These are phyloP conservation scores for Amborella trichopoda DNA, from an alignment of 164 flowering plant genomes.

Conservation along the genomic window DNA sequence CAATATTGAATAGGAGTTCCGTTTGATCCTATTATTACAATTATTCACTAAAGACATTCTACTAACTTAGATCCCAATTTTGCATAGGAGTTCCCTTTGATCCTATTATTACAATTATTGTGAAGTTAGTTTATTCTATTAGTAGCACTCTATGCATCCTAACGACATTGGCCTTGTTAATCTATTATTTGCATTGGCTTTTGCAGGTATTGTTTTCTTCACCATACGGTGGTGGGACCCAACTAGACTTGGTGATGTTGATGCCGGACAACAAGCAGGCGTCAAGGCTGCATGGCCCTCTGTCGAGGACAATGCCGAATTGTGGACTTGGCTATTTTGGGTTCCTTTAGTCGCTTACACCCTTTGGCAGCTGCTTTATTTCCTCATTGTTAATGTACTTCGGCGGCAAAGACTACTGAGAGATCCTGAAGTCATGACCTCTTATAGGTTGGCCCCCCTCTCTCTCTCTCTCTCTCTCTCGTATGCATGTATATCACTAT, in stretches of 20 bases:
- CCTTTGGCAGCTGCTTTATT: slow-evolving; percentile 86
- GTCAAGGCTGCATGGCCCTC: slow-evolving; percentile 84
- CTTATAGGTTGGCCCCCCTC: slow-evolving; percentile 55
- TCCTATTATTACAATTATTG: no score
- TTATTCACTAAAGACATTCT: no score
- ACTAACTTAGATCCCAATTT: no score
- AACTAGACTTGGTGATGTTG: slow-evolving; percentile 74
- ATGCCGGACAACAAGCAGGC: slow-evolving; percentile 52
- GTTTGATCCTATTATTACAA: no score
- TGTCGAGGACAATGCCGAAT: slow-evolving; percentile 53
- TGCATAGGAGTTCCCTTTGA: no score
- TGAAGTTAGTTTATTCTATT: no score
- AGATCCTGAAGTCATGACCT: slow-evolving; percentile 99
- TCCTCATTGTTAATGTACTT: slow-evolving; percentile 84
- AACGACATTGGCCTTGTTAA: no score
- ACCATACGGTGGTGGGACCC: slow-evolving; percentile 98
- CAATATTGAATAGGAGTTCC: no score
- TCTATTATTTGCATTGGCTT: no score
- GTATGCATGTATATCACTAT: background rate
- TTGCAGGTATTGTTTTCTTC: slow-evolving; percentile 81
- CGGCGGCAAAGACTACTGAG: slow-evolving; percentile 80
- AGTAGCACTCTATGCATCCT: no score
- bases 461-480: slow-evolving; percentile 4
- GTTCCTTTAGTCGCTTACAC: slow-evolving; percentile 79
- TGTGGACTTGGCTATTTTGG: slow-evolving; percentile 81